Conservation (phyloP, 805 yeast genomes). For the Naumovozyma baii region DNA sequence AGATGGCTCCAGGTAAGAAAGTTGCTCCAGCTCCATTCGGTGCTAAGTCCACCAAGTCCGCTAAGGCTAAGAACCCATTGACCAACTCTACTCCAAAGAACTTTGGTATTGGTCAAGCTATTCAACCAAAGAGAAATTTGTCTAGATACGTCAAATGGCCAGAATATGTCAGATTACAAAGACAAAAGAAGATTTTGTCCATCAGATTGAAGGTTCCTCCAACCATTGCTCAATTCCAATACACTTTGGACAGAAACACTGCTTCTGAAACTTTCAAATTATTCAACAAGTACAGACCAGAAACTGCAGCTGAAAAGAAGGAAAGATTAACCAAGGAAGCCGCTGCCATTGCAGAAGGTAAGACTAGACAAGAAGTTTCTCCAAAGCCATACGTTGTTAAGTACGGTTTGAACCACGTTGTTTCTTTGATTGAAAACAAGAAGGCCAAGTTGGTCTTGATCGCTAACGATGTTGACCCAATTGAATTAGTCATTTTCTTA, state of each 20-base stretch:
- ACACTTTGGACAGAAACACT: constrained; percentile 96
- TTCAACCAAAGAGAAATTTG: constrained; percentile 93
- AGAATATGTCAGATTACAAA: constrained; percentile 93
- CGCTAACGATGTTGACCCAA: constrained; percentile 99
- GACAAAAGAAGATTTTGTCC: constrained; percentile 94
- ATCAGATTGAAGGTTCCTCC: constrained; percentile 99
- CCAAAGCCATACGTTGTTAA: constrained; percentile 95
- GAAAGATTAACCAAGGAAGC: constrained; percentile 98
- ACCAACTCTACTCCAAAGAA: constrained; percentile 82
- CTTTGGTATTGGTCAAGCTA: constrained; percentile 92
- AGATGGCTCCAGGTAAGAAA: constrained; percentile 56
- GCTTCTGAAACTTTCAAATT: constrained; percentile 95
- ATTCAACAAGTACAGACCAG: constrained; percentile 98
- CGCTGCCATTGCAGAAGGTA: constrained; percentile 97
- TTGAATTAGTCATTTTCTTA: constrained; percentile 91
- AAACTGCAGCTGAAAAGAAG: constrained; percentile 94
- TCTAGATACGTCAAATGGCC: constrained; percentile 99
- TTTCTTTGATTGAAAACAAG: constrained; percentile 93
- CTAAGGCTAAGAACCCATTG: constrained; percentile 69
- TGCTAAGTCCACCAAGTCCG: constrained; percentile 48
- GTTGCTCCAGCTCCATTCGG: constrained; percentile 99
- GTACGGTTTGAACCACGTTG: constrained; percentile 99
- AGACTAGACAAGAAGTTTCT: constrained; percentile 92
- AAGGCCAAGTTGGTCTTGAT: constrained; percentile 94
- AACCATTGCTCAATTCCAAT: constrained; percentile 92